Percentiles rank a stretch among this genome's conserved stretches.
phyloP scores from a whole-genome alignment of 2,329 filamentous ascomycete species.

The Aspergillus niger region DNA sequence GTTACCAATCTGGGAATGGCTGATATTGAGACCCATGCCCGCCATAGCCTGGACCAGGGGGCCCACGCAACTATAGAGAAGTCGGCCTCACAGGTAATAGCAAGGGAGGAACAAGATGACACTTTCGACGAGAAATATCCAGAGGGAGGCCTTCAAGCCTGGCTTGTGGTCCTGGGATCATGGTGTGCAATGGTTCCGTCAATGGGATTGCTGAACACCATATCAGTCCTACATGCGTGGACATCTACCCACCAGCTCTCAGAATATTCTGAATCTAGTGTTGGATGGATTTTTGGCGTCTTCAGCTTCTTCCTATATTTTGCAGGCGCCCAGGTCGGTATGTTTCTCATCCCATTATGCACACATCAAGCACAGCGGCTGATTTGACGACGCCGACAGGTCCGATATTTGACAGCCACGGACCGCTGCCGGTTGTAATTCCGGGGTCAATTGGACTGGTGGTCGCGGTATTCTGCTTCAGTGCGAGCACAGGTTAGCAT shows the following conservation, averaged over 20 bases:
- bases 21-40: neutral
- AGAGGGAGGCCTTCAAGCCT: conserved; percentile 47
- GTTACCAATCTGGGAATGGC: neutral
- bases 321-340: conserved; percentile 26
- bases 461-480: conserved; percentile 32
- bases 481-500: conserved; percentile 2
- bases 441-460: conserved; percentile 34
- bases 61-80: neutral
- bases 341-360: neutral
- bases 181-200: conserved; percentile 39
- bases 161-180: conserved; percentile 46
- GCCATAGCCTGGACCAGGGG: neutral
- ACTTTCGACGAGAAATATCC: conserved; percentile 28
- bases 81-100: neutral
- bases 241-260: conserved; percentile 37
- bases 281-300: conserved; percentile 46
- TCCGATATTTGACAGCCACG: conserved; percentile 42
- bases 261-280: conserved; percentile 33
- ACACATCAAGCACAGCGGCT: conserved; percentile 21
- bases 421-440: conserved; percentile 33
- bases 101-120: neutral
- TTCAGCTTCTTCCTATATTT: conserved; percentile 44
- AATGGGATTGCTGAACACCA: conserved; percentile 44
- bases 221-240: conserved; percentile 44
- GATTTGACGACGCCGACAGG: neutral